Conservation (phyloP, 2,329 filamentous ascomycete species). For the Juglanconis oblonga region DNA sequence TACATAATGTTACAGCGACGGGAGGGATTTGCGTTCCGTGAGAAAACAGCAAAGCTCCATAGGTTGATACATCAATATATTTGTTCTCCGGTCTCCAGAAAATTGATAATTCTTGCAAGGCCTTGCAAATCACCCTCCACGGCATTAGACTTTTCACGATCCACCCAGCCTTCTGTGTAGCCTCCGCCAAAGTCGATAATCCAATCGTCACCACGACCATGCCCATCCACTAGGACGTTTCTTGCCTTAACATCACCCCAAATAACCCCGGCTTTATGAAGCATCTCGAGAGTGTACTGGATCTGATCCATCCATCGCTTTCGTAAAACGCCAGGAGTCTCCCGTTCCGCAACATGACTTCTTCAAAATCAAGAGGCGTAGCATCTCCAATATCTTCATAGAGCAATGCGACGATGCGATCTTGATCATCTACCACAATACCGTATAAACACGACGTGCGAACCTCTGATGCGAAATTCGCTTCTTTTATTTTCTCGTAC, state of each 20-base stretch:
- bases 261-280: conserved; percentile 24
- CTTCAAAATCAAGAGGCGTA: not conserved
- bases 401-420: not conserved
- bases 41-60: too few relatives aligned
- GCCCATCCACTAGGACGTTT: conserved; percentile 27
- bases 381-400: not conserved
- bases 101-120: conserved; percentile 12
- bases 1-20: too few relatives aligned
- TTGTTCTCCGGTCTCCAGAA: not conserved
- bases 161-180: conserved; percentile 28
- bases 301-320: conserved; percentile 22
- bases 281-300: conserved; percentile 14
- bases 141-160: conserved; percentile 22
- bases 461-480: not conserved
- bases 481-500: not conserved
- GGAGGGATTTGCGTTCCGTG: too few relatives aligned
- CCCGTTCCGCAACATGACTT: not conserved
- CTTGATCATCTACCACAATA: not conserved
- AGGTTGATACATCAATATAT: not conserved
- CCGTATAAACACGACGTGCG: conserved; percentile 1
- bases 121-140: conserved; percentile 24
- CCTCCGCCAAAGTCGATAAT: conserved; percentile 28
- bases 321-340: not conserved
- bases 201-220: conserved; percentile 25
- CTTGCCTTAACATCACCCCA: conserved; percentile 30